Evolutionary conservation across 1,139 yeast genomes (phyloP).

Genomic region (Sugiyamaella japonica): DNA sequence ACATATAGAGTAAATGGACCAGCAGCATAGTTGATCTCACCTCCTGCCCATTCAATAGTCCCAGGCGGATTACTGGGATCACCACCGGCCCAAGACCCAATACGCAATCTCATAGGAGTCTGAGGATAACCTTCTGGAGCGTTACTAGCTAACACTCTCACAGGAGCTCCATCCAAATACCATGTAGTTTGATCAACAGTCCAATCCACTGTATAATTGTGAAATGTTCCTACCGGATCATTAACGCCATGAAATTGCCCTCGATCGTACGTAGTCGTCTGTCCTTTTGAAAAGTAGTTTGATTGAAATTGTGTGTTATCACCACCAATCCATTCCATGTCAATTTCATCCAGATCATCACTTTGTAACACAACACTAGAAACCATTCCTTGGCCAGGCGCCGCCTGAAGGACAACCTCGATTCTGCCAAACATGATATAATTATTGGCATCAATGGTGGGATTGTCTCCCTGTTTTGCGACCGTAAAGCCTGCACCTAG

Average conservation of each 20-base stretch:
- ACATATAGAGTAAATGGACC: constrained; percentile 73
- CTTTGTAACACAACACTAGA: constrained; percentile 80
- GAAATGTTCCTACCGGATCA: constrained; percentile 57
- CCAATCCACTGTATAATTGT: constrained; percentile 85
- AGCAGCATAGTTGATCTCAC: constrained; percentile 57
- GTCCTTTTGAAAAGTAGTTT: constrained; percentile 78
- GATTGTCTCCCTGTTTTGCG: constrained; percentile 65
- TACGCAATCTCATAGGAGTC: constrained; percentile 66
- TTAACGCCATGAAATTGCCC: constrained; percentile 67
- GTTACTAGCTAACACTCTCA: constrained; percentile 55
- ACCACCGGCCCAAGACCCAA: constrained; percentile 87
- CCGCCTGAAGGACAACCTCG: constrained; percentile 71
- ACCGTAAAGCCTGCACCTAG: constrained; percentile 62
- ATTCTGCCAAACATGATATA: constrained; percentile 85
- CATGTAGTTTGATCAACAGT: constrained; percentile 57
- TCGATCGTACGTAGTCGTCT: constrained; percentile 71
- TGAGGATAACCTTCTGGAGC: constrained; percentile 67
- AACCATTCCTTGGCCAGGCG: constrained; percentile 71
- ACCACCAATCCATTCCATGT: constrained; percentile 80
- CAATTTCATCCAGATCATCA: constrained; percentile 84
- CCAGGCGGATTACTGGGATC: constrained; percentile 61
- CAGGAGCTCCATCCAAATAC: constrained; percentile 59
- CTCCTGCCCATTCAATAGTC: constrained; percentile 85
- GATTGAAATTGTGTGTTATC: constrained; percentile 71
- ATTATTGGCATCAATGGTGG: constrained; percentile 70